A percentile compares a stretch with the other conserved stretches of the same genome.
Evolutionary conservation across 2,329 filamentous ascomycete species (phyloP).

Genomic region (Sporothrix variecibatus): DNA sequence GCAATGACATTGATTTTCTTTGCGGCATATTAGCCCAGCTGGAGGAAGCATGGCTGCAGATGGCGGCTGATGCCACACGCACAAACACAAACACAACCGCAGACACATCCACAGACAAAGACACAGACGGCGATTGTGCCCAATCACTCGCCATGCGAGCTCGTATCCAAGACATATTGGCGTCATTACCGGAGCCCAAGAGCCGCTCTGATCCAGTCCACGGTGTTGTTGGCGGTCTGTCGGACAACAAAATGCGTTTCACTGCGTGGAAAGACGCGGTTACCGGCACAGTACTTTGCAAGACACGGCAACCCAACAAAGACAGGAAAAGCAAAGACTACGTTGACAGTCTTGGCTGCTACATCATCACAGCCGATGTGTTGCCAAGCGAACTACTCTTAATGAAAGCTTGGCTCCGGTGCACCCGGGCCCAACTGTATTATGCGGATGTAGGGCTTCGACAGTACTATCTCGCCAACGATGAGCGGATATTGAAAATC

Average conservation of each 20-base stretch:
- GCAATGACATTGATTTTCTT: background rate
- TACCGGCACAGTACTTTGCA: background rate
- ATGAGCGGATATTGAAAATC: background rate
- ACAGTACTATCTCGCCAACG: background rate
- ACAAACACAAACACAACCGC: background rate
- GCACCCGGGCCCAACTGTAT: background rate
- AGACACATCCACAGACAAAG: background rate
- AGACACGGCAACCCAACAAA: background rate
- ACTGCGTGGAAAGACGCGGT: background rate
- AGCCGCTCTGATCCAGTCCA: background rate
- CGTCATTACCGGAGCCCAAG: background rate
- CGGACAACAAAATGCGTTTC: background rate
- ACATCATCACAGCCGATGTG: background rate
- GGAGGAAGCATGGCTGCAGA: background rate
- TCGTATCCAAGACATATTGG: background rate
- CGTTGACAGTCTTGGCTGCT: background rate
- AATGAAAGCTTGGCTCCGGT: background rate
- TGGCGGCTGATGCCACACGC: background rate
- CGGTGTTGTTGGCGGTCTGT: background rate
- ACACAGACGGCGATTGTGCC: background rate
- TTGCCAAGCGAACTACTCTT: background rate
- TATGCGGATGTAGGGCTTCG: background rate
- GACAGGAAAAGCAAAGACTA: background rate
- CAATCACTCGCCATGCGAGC: background rate
- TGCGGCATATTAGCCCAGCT: conserved; percentile 9